Evolutionary conservation across 805 yeast species (phyloP), one percentile per base, ranked within the genome.

Genomic region (Ascoidea tarda): DNA sequence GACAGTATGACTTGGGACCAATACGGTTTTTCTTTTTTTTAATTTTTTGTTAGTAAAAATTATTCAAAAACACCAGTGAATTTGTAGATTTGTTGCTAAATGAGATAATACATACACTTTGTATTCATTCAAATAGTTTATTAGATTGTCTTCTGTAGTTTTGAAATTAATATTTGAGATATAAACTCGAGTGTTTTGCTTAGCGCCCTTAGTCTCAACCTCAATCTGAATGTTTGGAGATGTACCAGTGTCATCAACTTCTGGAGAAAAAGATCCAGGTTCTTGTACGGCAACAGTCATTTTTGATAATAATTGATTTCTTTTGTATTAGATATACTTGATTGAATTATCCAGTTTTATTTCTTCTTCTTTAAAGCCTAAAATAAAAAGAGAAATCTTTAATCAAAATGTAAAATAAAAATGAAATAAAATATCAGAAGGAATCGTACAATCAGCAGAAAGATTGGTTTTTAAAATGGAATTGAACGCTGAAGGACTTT

Each of bases 1-100:
- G 16, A 77, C 69, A 2, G 79, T 75, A 57, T 75, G 76, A 54
- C 75, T 73, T 32, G 84, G 85, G 51, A 80, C 72, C 57, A 79
- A 65, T 3, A 78, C 76, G 31, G 69, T 68, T 6, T 48, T 58
- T 45, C 65, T 60, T 33, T 52, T 52, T 16, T 16, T 32, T 32
- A 38, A 38, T 10, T 14, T 10, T 10, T 8, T 14, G 44, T 14
- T 14, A 14, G 14, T 10, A 38, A 38, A 4, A 38, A 2, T 2
- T 10, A 38, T 10, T 38, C 14, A 10, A 38, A 38, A 38, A 2
- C 44, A 8, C 44, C 28, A 21, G 28, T 21, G 28, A 21, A 21
- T 21, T 21, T 21, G 14, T 38, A 8, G 44, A 38, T 38, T 38
- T 38, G 44, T 38, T 38, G 14, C 8, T 38, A 38, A 10, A 38